Conservation (phyloP, 73 alveolate species). For the Durusdinium trenchii region DNA sequence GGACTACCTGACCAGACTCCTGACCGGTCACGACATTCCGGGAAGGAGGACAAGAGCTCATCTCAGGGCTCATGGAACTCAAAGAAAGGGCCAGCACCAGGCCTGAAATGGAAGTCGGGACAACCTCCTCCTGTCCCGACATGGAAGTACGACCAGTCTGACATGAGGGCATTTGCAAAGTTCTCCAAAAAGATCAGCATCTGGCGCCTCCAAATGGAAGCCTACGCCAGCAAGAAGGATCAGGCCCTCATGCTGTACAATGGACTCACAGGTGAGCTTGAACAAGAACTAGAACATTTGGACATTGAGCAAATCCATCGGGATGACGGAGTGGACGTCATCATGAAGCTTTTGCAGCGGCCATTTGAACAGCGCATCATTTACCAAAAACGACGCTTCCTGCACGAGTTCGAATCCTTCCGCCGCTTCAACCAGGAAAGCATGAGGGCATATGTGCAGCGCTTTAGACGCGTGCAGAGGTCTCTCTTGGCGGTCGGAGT, state of each 20-base stretch:
- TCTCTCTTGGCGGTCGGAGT: not conserved
- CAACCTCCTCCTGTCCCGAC: not conserved
- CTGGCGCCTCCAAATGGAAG: not conserved
- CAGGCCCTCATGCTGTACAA: not conserved
- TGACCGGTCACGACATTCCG: too few species aligned
- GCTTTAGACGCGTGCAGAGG: not conserved
- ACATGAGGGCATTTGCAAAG: not conserved
- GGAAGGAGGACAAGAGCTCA: too few species aligned
- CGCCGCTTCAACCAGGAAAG: not conserved
- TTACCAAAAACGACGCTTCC: not conserved
- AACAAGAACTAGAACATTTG: conserved; percentile 35
- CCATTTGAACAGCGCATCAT: not conserved
- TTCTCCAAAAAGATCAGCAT: not conserved
- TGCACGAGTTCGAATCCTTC: conserved; percentile 44
- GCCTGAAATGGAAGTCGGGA: not conserved
- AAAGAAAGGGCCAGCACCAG: conserved; percentile 4
- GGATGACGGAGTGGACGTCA: not conserved
- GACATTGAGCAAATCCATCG: not conserved
- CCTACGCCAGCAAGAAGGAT: not conserved
- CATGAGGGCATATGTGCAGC: not conserved
- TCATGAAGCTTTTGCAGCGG: not conserved
- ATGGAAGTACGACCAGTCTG: not conserved
- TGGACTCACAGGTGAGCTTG: not conserved
- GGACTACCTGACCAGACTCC: too few species aligned
- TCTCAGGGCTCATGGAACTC: too few species aligned